Evolutionary conservation across 139 green algal species (phyloP).

Genomic region (Chlamydomonas applanata): DNA sequence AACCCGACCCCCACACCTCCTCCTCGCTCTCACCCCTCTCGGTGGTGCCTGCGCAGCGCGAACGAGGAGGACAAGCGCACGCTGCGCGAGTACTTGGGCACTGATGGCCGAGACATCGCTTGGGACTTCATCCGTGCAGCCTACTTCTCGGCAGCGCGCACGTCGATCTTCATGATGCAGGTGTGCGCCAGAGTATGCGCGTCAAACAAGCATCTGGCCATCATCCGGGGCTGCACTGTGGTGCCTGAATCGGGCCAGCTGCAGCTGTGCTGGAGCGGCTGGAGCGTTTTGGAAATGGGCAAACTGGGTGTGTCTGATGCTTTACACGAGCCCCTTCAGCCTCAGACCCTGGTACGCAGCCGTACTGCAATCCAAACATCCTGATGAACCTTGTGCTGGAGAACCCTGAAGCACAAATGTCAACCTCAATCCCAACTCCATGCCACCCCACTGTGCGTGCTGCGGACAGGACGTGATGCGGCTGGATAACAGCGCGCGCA

Average conservation of each 20-base stretch:
- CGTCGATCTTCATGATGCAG: constrained; percentile 84
- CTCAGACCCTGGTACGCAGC: too few relatives aligned
- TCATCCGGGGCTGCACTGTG: too few relatives aligned
- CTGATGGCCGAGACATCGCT: constrained; percentile 68
- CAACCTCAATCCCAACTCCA: neutral
- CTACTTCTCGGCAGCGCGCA: constrained; percentile 68
- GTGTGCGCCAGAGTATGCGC: constrained; percentile 29
- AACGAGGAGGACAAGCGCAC: constrained; percentile 54
- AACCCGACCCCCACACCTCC: too few relatives aligned
- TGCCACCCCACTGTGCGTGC: constrained; percentile 3
- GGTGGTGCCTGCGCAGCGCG: too few relatives aligned
- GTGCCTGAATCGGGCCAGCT: too few relatives aligned
- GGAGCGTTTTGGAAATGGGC: too few relatives aligned
- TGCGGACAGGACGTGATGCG: constrained; percentile 90
- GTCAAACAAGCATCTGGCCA: neutral
- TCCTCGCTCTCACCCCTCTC: too few relatives aligned
- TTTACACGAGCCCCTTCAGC: too few relatives aligned
- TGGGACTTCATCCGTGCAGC: constrained; percentile 79
- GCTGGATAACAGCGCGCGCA: constrained; percentile 88
- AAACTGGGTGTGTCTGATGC: too few relatives aligned
- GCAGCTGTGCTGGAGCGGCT: too few relatives aligned
- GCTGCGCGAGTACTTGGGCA: constrained; percentile 71
- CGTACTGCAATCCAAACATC: too few relatives aligned
- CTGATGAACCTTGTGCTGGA: neutral
- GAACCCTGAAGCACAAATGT: neutral